phyloP scores from a whole-genome alignment of 352 stramenopile species.

The Salisapilia sapeloensis region DNA sequence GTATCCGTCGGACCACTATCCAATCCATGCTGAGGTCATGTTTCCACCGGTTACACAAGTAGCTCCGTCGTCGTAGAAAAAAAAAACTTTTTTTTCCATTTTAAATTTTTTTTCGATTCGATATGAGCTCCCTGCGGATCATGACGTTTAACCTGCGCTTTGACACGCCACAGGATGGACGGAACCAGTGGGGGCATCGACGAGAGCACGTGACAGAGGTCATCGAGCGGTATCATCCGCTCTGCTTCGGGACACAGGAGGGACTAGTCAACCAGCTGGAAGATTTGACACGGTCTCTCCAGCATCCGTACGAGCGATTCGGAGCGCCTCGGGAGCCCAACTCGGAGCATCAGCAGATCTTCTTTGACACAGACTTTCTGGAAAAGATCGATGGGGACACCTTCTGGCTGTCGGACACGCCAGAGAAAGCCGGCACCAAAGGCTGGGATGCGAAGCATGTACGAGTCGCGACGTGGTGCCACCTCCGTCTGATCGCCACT shows the following conservation, averaged over 20 bases:
- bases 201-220: conserved; percentile 14
- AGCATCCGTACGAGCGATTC: conserved; percentile 12
- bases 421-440: conserved; percentile 4
- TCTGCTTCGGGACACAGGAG: conserved; percentile 14
- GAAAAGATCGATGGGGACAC: conserved; percentile 11
- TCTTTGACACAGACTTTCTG: conserved; percentile 15
- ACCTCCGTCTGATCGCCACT: conserved; percentile 10
- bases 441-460: conserved; percentile 9
- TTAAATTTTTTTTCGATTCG: conserved; percentile 1
- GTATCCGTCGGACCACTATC: conserved; percentile 79
- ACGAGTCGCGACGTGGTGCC: conserved; percentile 15
- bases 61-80: conserved; percentile 16
- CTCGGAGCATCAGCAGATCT: conserved; percentile 16
- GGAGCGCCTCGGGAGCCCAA: conserved; percentile 8
- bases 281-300: conserved; percentile 9
- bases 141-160: conserved; percentile 26
- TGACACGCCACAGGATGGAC: conserved; percentile 8
- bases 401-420: conserved; percentile 18
- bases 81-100: not conserved
- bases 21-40: conserved; percentile 63
- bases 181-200: conserved; percentile 12
- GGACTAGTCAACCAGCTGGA: conserved; percentile 11
- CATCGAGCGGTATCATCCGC: conserved; percentile 14
- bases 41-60: conserved; percentile 45
- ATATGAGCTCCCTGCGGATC: conserved; percentile 7